phyloP scores from a whole-genome alignment of 331 rosid species.

The Saraca asoca region DNA sequence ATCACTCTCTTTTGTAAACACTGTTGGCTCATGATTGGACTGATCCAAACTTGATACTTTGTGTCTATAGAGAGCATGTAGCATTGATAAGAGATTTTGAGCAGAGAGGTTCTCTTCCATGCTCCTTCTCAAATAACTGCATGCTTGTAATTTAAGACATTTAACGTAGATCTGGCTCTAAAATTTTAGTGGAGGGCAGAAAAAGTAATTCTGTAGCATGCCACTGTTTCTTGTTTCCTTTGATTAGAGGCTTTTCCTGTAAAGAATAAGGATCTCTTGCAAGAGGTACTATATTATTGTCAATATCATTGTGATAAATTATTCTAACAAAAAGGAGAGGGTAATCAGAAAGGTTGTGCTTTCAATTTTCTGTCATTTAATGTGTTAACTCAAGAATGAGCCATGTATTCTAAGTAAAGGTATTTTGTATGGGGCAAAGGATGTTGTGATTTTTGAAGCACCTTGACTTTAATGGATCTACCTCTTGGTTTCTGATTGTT shows the following conservation, averaged over 20 bases:
- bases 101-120: conserved; percentile 11
- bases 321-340: background rate
- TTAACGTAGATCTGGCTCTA: conserved; percentile 1
- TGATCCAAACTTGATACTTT: conserved; percentile 14
- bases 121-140: conserved; percentile 17
- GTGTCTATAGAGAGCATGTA: conserved; percentile 14
- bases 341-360: background rate
- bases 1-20: conserved; percentile 1
- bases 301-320: conserved; percentile 13
- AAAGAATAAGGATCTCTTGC: conserved; percentile 15
- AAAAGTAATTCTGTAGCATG: conserved; percentile 3
- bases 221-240: background rate
- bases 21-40: background rate
- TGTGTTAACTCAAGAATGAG: too few species aligned
- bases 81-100: conserved; percentile 1
- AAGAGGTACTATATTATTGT: conserved; percentile 19
- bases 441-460: too few species aligned
- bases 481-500: conserved; percentile 20
- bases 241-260: conserved; percentile 5
- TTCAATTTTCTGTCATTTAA: too few species aligned
- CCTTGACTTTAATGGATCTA: conserved; percentile 11
- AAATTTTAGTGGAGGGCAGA: conserved; percentile 6
- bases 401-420: too few species aligned
- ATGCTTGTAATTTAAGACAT: background rate
- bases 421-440: too few species aligned